Percentiles rank a stretch among this genome's conserved stretches.
These are phyloP conservation scores for Bruguiera hainesii DNA, from an alignment of 441 rosid genomes.

Conservation along the genomic window DNA sequence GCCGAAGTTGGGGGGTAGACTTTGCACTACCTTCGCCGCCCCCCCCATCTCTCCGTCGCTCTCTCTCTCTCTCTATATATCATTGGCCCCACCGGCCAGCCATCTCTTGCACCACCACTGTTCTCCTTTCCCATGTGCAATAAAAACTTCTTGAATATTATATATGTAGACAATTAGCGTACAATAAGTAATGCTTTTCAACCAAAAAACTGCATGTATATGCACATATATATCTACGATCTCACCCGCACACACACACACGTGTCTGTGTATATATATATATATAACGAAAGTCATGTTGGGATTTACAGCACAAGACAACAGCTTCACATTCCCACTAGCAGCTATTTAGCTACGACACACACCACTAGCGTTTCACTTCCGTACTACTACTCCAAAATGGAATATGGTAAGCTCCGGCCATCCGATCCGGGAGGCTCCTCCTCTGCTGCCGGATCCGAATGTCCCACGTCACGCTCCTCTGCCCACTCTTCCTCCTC, in stretches of 20 bases:
- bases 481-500: conserved; percentile 11
- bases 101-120: not conserved
- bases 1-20: conserved; percentile 18
- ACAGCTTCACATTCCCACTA: no score
- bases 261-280: no score
- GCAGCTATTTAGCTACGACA: no score
- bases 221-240: no score
- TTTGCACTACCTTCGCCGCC: conserved; percentile 19
- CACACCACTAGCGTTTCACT: no score
- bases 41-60: conserved; percentile 4
- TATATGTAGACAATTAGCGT: no score
- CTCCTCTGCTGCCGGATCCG: conserved; percentile 14
- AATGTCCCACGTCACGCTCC: conserved; percentile 7
- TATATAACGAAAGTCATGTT: no score
- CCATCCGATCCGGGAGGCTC: conserved; percentile 37
- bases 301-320: no score
- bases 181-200: no score
- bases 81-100: not conserved
- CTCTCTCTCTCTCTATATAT: not conserved
- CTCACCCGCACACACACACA: no score
- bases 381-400: not conserved
- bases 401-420: conserved; percentile 59
- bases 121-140: not conserved
- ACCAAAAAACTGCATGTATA: no score
- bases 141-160: conserved; percentile 1